phyloP scores from a whole-genome alignment of 768 basidiomycete genomes.

The Leccinum longicurvipes region DNA sequence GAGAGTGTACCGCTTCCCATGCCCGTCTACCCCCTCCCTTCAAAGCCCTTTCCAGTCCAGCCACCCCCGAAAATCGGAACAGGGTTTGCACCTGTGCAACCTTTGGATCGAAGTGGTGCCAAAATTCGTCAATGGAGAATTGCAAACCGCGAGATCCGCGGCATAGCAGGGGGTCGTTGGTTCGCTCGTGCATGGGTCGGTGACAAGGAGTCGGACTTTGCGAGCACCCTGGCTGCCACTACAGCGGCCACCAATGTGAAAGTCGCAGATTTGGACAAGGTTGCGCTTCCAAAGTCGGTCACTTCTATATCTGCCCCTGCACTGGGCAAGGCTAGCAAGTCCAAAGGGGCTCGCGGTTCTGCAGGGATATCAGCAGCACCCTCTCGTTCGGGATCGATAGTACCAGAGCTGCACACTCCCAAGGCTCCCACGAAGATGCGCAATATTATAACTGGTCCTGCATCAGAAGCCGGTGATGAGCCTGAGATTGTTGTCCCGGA shows the following conservation, averaged over 20 bases:
- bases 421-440: conserved; percentile 67
- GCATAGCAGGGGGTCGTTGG: conserved; percentile 83
- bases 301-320: conserved; percentile 46
- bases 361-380: conserved; percentile 50
- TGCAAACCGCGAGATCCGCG: conserved; percentile 74
- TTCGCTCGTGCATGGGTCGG: conserved; percentile 81
- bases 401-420: conserved; percentile 42
- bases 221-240: conserved; percentile 33
- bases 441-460: conserved; percentile 50
- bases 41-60: conserved; percentile 82
- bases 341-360: conserved; percentile 34
- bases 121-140: conserved; percentile 71
- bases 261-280: conserved; percentile 26
- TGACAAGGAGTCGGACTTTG: conserved; percentile 71
- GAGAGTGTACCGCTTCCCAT: conserved; percentile 51
- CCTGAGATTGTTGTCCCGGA: conserved; percentile 36
- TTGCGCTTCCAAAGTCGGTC: conserved; percentile 35
- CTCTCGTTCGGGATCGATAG: conserved; percentile 55
- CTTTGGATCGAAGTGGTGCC: conserved; percentile 61
- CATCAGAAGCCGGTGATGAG: conserved; percentile 49
- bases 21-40: conserved; percentile 73
- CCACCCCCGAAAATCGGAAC: conserved; percentile 72
- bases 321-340: conserved; percentile 38
- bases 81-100: conserved; percentile 64
- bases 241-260: conserved; percentile 29